phyloP scores from a whole-genome alignment of 2,329 filamentous ascomycete species.

The Claviceps capensis region DNA sequence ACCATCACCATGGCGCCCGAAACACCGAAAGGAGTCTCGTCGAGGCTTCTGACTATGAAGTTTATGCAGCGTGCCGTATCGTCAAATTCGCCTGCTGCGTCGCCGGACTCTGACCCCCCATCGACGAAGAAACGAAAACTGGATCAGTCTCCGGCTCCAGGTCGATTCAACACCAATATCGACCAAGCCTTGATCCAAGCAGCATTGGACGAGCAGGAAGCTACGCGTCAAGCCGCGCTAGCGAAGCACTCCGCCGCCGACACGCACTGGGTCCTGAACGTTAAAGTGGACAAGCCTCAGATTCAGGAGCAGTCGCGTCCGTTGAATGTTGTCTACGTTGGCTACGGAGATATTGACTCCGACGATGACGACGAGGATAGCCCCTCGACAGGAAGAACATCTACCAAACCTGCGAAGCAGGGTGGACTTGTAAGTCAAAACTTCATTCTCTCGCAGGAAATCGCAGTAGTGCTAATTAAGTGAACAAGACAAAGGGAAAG shows the following conservation, averaged over 20 bases:
- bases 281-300: constrained; percentile 17
- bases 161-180: constrained; percentile 23
- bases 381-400: constrained; percentile 21
- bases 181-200: constrained; percentile 48
- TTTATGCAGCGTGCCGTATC: constrained; percentile 87
- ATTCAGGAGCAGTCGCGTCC: constrained; percentile 20
- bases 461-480: neutral
- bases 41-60: constrained; percentile 84
- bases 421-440: constrained; percentile 13
- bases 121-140: constrained; percentile 51
- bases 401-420: constrained; percentile 18
- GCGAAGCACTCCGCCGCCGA: constrained; percentile 53
- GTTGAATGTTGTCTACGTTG: constrained; percentile 45
- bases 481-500: constrained; percentile 4
- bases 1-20: constrained; percentile 28
- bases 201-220: constrained; percentile 53
- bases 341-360: constrained; percentile 36
- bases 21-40: constrained; percentile 61
- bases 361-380: constrained; percentile 22
- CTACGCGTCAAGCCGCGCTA: constrained; percentile 46
- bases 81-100: constrained; percentile 32
- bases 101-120: constrained; percentile 34
- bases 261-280: constrained; percentile 61
- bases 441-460: neutral
- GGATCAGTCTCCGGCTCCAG: constrained; percentile 23